Base-by-base conservation (phyloP, 2,329 filamentous ascomycete genomes). In the Fonsecaea pedrosoi region DNA sequence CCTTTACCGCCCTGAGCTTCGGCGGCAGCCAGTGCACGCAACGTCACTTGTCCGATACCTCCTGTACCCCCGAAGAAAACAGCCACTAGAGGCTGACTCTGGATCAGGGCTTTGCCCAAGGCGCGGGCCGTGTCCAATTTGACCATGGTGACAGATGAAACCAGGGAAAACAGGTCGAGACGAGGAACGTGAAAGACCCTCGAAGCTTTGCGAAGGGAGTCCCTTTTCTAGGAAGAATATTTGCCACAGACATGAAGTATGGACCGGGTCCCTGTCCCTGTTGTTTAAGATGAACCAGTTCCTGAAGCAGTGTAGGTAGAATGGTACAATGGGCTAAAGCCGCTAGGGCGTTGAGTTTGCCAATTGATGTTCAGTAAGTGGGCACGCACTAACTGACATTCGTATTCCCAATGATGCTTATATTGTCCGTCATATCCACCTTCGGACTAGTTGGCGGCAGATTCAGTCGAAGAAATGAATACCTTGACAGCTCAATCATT, bases 41-140 rank as follows among this genome's bases (percentile, higher is more conserved):
- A 56, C n/a, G 68, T 61, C n/a, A 64, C 62, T 13, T 65, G 38
- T n/a, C 69, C 66, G 32, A 70, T 70, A 25, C 68, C 68, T 1
- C 60, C 60, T 66, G 83, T 94, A 55, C 89, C 91, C 25, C 89
- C 90, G 54, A 87, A 88, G 62, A 87, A 89, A 61, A 89, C 91
- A 75, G 86, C 87, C 74, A 89, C 85, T 81, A 84, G 92, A 78
- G 84, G 86, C 72, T 86, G 64, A 13, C 53, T 54, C 37, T 54
- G 58, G 13, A 66, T 58, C 5, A 66, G 40, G 10, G 57, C 54
- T 12, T 4, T 13, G n/a, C 62, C 58, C 7, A 25, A 53, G 25
- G 38, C 21, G 40, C 40, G 58, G 34, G 62, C 58, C 8, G 12
- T 37, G 8, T 62, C 40, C 8, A 66, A 25, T 32, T 53, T 37